These are phyloP conservation scores for Phytopythium aichiense DNA, from an alignment of 352 stramenopile genomes.

Conservation along the genomic window DNA sequence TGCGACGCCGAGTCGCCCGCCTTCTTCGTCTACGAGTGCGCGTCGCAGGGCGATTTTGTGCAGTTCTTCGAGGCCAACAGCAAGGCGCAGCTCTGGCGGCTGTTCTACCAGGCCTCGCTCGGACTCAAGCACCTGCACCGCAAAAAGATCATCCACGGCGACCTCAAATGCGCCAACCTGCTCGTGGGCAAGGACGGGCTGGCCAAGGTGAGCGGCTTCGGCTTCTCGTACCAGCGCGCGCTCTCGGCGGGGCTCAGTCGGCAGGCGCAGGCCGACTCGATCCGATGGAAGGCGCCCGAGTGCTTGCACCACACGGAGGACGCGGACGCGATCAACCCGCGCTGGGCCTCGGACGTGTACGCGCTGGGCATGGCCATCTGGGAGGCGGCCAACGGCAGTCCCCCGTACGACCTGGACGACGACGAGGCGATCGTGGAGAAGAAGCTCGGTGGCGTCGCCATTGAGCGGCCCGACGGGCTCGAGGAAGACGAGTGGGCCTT, in stretches of 20 bases:
- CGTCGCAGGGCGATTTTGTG: constrained; percentile 30
- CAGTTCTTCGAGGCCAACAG: constrained; percentile 25
- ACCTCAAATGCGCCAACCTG: constrained; percentile 54
- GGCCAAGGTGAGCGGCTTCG: constrained; percentile 24
- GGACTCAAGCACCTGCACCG: constrained; percentile 63
- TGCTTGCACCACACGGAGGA: constrained; percentile 6
- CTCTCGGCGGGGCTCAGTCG: constrained; percentile 12
- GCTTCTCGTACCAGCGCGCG: constrained; percentile 13
- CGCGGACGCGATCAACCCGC: neutral
- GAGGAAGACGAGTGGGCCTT: constrained; percentile 19
- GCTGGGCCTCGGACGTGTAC: constrained; percentile 19
- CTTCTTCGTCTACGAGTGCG: constrained; percentile 39
- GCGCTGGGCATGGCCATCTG: constrained; percentile 34
- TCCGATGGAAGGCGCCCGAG: constrained; percentile 22
- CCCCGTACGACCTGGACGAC: constrained; percentile 21
- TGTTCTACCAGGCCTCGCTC: constrained; percentile 37
- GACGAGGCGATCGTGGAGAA: constrained; percentile 28
- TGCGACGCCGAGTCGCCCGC: constrained; percentile 29
- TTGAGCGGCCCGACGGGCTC: constrained; percentile 7
- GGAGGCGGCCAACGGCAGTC: constrained; percentile 25
- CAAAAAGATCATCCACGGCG: constrained; percentile 55
- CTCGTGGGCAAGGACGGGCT: constrained; percentile 17
- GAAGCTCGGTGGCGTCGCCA: neutral
- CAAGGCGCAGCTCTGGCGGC: constrained; percentile 2
- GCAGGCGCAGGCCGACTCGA: constrained; percentile 9